Conservation (phyloP, 345 rosid genomes). For the Populus simonii region DNA sequence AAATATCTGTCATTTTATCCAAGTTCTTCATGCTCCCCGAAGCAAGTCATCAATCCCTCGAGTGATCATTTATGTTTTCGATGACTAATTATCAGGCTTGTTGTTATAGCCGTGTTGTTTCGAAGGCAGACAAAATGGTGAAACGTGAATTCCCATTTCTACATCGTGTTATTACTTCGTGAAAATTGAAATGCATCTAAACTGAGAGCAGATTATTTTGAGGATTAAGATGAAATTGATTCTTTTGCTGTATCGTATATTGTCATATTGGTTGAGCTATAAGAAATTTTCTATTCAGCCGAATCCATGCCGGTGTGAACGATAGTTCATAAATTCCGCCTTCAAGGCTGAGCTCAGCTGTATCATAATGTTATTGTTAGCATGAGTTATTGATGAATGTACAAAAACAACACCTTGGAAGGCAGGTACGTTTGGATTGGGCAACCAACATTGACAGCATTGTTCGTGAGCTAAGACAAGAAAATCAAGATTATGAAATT, state of each 20-base stretch:
- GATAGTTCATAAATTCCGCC: background rate
- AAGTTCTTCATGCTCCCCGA: background rate
- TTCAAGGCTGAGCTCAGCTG: background rate
- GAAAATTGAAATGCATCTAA: too few relatives aligned
- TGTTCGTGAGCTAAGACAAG: background rate
- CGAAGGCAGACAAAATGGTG: background rate
- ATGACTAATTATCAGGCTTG: too few relatives aligned
- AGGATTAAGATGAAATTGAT: background rate
- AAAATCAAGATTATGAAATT: background rate
- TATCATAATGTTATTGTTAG: background rate
- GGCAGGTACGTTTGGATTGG: background rate
- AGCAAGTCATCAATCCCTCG: background rate
- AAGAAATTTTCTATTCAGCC: background rate
- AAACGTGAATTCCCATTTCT: background rate
- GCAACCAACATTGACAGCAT: background rate
- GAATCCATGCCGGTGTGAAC: background rate
- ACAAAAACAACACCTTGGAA: background rate
- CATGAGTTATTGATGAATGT: background rate
- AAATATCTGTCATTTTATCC: too few relatives aligned
- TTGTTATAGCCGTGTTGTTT: background rate
- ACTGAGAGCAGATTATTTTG: background rate
- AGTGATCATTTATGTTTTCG: background rate
- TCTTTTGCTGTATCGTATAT: background rate
- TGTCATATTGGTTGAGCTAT: background rate
- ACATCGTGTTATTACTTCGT: too few relatives aligned